These are phyloP conservation scores for Mycena indigotica DNA, from an alignment of 768 basidiomycete genomes.

Conservation along the genomic window DNA sequence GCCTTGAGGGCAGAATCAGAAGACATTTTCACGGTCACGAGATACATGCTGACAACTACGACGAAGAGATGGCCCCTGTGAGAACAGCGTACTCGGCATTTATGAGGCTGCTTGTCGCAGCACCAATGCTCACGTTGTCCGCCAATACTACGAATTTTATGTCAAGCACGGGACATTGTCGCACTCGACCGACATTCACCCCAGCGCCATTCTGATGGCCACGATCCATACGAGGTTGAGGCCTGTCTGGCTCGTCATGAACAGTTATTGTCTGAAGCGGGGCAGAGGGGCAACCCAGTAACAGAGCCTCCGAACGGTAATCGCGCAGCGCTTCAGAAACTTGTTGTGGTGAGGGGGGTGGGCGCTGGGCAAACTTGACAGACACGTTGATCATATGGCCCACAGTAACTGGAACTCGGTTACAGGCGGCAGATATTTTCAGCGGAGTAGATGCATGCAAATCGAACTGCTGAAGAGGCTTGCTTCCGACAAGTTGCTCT, in stretches of 20 bases:
- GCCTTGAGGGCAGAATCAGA: slow-evolving; percentile 40
- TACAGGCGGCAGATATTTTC: slow-evolving; percentile 91
- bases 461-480: slow-evolving; percentile 68
- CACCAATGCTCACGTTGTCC: slow-evolving; percentile 94
- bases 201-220: slow-evolving; percentile 90
- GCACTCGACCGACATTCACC: slow-evolving; percentile 86
- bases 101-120: slow-evolving; percentile 95
- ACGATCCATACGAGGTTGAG: slow-evolving; percentile 91
- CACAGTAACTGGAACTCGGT: slow-evolving; percentile 93
- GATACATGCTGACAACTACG: background rate
- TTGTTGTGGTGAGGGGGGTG: slow-evolving; percentile 85
- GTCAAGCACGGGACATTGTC: slow-evolving; percentile 90
- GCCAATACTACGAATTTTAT: slow-evolving; percentile 92
- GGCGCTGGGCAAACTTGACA: slow-evolving; percentile 75
- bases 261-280: slow-evolving; percentile 84
- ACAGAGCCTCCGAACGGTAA: slow-evolving; percentile 77
- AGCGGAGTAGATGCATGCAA: slow-evolving; percentile 81
- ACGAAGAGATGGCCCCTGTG: slow-evolving; percentile 65
- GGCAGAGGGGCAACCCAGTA: slow-evolving; percentile 79
- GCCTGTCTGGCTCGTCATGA: slow-evolving; percentile 91
- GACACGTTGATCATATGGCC: slow-evolving; percentile 93
- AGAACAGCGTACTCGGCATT: slow-evolving; percentile 95
- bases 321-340: slow-evolving; percentile 77
- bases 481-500: slow-evolving; percentile 9
- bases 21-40: background rate